A percentile compares a stretch with the other conserved stretches of the same genome.
These are phyloP conservation scores for Paramyrothecium roridum DNA, from an alignment of 2,329 filamentous ascomycete genomes.

Conservation along the genomic window DNA sequence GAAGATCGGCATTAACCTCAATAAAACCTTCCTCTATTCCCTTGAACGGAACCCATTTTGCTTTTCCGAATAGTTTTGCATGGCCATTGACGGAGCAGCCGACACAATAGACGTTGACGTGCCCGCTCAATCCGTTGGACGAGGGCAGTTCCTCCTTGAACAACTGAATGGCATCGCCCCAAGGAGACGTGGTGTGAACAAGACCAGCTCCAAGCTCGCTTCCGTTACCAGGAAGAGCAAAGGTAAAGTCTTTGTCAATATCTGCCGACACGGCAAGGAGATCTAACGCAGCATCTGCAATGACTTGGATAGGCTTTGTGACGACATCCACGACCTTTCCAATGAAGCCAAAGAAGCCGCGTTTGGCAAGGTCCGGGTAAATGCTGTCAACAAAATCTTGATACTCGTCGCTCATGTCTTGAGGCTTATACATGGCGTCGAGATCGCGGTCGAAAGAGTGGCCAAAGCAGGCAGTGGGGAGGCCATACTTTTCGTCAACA, in stretches of 20 bases:
- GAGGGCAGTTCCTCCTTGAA: slow-evolving; percentile 9
- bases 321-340: neutral
- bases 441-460: slow-evolving; percentile 22
- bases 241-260: slow-evolving; percentile 11
- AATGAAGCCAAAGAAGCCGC: neutral
- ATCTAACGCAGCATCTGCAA: slow-evolving; percentile 2
- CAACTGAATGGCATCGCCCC: slow-evolving; percentile 23
- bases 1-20: slow-evolving; percentile 16
- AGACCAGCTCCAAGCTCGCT: slow-evolving; percentile 2
- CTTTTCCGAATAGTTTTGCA: slow-evolving; percentile 18
- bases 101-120: slow-evolving; percentile 21
- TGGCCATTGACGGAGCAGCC: slow-evolving; percentile 23
- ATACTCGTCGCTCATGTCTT: slow-evolving; percentile 9
- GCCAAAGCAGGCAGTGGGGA: slow-evolving; percentile 16
- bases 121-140: neutral
- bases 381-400: slow-evolving; percentile 8
- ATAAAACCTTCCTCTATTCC: slow-evolving; percentile 20
- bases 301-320: neutral
- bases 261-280: slow-evolving; percentile 7
- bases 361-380: neutral
- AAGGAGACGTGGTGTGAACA: slow-evolving; percentile 20
- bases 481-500: neutral
- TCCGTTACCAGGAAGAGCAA: slow-evolving; percentile 13
- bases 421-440: slow-evolving; percentile 18
- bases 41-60: slow-evolving; percentile 16